Base-by-base conservation (phyloP, 495 filamentous ascomycete genomes). In the Gamarada debralockiae region DNA sequence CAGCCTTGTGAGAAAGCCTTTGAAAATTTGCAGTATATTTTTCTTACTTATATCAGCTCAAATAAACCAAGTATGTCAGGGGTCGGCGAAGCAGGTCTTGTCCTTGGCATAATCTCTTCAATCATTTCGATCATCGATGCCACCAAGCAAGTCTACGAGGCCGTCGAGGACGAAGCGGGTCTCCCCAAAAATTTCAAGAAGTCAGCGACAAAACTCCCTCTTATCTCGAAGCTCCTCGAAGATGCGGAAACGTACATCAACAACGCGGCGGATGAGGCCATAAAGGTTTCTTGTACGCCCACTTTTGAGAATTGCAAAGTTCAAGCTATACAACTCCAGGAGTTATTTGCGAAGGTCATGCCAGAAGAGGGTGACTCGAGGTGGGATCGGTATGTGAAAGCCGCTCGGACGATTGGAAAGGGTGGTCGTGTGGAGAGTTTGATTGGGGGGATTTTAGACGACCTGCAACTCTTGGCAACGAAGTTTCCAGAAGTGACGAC, bases 51-150 rank as follows among this genome's bases (percentile, higher is more conserved):
- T 48, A 48, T n/a, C 21, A 48, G 45, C 45, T 29, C 24, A 29
- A 4, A 29, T n/a, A n/a, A n/a, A n/a, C n/a, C n/a, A n/a, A 37
- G 29, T 23, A 51, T 51, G 48, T 51, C 48, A 7, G 48, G 48
- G 13, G 27, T 41, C 21, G 55, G 40, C 20, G 63, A 61, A 51
- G 46, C 48, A 29, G 24, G 20, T 20, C 25, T 51, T 44, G 60
- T 52, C 33, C 18, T 59, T 6, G 61, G 60, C 15, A 18, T 65
- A 17, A 52, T 65, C 14, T 63, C 63, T 39, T 53, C 60, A 6
- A 53, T 63, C 27, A 60, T 65, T 36, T 12, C 57, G 3, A 63
- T 65, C 20, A 46, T 63, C 43, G 57, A 65, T 46, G 47, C 27
- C 10, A 52, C 51, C n/a, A 46, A 60, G 34, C 48, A 63, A 44